phyloP scores from a whole-genome alignment of 1,284 basidiomycete species.

The Tilletia horrida region DNA sequence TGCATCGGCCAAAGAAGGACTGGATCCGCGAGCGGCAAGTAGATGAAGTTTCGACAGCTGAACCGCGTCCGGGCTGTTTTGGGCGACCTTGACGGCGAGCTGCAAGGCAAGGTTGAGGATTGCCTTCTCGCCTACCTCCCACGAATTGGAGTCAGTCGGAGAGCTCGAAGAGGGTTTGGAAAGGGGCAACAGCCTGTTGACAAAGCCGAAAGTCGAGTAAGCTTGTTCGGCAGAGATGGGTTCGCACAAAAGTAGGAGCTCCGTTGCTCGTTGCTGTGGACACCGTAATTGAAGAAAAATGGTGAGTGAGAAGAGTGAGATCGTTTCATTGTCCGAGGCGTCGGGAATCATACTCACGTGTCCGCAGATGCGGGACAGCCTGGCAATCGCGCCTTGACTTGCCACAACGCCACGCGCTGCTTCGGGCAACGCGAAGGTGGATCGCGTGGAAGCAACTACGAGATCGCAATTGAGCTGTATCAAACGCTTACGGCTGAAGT shows the following conservation, averaged over 20 bases:
- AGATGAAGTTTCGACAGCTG: conserved; percentile 68
- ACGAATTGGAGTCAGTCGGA: conserved; percentile 16
- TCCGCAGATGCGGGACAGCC: conserved; percentile 42
- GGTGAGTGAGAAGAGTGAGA: too few relatives aligned
- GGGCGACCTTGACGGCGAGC: conserved; percentile 64
- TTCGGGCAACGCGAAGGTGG: conserved; percentile 74
- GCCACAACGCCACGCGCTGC: conserved; percentile 76
- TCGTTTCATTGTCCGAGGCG: background rate
- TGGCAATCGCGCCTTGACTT: conserved; percentile 66
- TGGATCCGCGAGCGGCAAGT: conserved; percentile 32
- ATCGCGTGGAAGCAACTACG: conserved; percentile 70
- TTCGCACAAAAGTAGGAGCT: conserved; percentile 71
- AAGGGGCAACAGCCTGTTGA: conserved; percentile 41
- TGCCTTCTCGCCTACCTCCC: conserved; percentile 62
- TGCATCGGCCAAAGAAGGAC: background rate
- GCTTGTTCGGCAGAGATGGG: conserved; percentile 69
- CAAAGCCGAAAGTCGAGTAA: conserved; percentile 67
- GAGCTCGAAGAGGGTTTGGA: background rate
- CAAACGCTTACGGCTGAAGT: too few relatives aligned
- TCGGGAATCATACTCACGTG: conserved; percentile 27
- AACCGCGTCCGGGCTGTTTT: conserved; percentile 75
- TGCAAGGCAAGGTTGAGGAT: conserved; percentile 64
- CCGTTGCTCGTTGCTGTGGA: conserved; percentile 65
- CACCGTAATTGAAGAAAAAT: too few relatives aligned
- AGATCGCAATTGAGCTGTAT: conserved; percentile 72